These are phyloP conservation scores for Fusarium haematococcum DNA, from an alignment of 2,329 filamentous ascomycete genomes.

Conservation along the genomic window DNA sequence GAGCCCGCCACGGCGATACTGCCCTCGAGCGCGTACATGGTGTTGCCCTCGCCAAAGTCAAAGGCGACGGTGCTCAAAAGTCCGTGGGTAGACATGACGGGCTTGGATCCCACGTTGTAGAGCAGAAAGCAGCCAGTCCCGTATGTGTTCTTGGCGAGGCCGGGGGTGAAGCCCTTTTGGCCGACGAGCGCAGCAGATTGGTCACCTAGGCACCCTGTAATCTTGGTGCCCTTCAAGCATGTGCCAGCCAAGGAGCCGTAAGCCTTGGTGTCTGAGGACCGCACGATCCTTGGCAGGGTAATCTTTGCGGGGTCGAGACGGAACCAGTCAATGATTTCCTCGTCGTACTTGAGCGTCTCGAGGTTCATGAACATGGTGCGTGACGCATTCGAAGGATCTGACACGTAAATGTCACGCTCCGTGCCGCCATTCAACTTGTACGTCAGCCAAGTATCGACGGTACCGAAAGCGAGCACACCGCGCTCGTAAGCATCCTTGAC, in stretches of 20 bases:
- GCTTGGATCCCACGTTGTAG: conserved; percentile 84
- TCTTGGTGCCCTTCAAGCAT: conserved; percentile 73
- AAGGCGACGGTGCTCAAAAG: conserved; percentile 83
- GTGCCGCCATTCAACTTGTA: conserved; percentile 82
- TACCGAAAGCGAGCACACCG: conserved; percentile 80
- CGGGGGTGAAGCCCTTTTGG: conserved; percentile 81
- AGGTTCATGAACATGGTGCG: conserved; percentile 89
- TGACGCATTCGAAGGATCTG: conserved; percentile 85
- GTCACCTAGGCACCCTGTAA: conserved; percentile 83
- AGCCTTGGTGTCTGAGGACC: conserved; percentile 75
- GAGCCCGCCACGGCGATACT: conserved; percentile 83
- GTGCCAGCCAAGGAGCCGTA: conserved; percentile 75
- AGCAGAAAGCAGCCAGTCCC: conserved; percentile 88
- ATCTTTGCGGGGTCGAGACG: conserved; percentile 76
- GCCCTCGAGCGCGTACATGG: conserved; percentile 81
- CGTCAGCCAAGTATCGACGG: conserved; percentile 83
- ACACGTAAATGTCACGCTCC: conserved; percentile 75
- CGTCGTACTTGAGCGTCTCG: conserved; percentile 79
- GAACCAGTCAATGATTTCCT: conserved; percentile 80
- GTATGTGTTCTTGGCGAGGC: conserved; percentile 86
- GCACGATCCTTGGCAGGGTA: conserved; percentile 80
- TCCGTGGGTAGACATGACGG: conserved; percentile 82
- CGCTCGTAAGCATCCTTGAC: conserved; percentile 79
- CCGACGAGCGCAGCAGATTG: conserved; percentile 86
- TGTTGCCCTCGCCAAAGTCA: conserved; percentile 75